phyloP scores from a whole-genome alignment of 1,284 basidiomycete species.

The Leccinum pachyderme region DNA sequence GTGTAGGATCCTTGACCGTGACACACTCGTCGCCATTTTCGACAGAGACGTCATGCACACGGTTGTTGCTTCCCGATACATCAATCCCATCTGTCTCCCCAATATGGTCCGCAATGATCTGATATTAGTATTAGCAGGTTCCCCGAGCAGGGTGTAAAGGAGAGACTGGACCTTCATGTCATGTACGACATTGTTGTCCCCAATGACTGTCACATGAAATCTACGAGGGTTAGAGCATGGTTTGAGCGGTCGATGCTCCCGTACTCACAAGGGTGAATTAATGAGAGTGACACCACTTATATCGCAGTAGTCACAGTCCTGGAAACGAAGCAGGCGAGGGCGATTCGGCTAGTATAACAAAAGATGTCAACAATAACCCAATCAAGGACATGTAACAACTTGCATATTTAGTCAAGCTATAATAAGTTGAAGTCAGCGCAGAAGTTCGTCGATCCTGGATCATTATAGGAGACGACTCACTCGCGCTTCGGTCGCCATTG shows the following conservation, averaged over 20 bases:
- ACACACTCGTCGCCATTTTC: constrained; percentile 21
- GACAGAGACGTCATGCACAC: constrained; percentile 21
- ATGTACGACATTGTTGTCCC: constrained; percentile 8
- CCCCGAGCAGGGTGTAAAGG: neutral
- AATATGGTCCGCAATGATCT: constrained; percentile 20
- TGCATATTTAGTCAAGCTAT: constrained; percentile 8
- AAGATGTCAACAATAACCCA: constrained; percentile 6
- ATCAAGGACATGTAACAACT: neutral
- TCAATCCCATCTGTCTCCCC: constrained; percentile 15
- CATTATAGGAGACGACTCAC: neutral
- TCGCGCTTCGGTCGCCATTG: constrained; percentile 3
- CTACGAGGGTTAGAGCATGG: constrained; percentile 1
- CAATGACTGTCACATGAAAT: constrained; percentile 13
- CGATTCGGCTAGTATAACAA: constrained; percentile 1
- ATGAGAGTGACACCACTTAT: constrained; percentile 18
- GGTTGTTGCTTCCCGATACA: constrained; percentile 13
- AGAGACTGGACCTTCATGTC: constrained; percentile 11
- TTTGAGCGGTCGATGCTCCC: neutral
- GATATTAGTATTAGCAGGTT: neutral
- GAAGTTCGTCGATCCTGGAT: neutral
- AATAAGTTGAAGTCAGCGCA: constrained; percentile 1
- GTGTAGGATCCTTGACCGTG: constrained; percentile 15
- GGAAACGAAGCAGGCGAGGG: constrained; percentile 13
- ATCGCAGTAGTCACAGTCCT: constrained; percentile 8
- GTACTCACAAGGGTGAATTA: constrained; percentile 10